phyloP scores from a whole-genome alignment of 257 asterid genomes.

The Linaria vulgaris region DNA sequence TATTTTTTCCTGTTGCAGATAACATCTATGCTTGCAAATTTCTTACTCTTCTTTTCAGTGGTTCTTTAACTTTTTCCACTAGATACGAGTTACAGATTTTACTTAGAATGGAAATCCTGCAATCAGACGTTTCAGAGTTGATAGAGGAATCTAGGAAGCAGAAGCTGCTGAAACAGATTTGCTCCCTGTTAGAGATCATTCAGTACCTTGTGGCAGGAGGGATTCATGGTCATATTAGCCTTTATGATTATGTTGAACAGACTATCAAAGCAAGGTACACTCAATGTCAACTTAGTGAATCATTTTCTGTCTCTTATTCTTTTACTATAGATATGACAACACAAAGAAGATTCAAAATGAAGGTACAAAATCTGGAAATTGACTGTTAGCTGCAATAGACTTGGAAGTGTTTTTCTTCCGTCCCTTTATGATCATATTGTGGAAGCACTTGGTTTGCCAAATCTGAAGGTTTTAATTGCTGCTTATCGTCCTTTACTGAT shows the following conservation, averaged over 20 bases:
- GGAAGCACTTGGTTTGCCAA: too few relatives aligned
- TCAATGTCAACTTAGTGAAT: constrained; percentile 1
- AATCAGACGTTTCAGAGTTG: constrained; percentile 40
- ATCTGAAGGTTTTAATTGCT: too few relatives aligned
- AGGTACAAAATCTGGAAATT: too few relatives aligned
- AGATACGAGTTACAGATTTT: constrained; percentile 93
- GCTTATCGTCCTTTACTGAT: too few relatives aligned
- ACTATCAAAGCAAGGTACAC: constrained; percentile 76
- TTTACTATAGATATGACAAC: too few relatives aligned
- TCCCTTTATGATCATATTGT: too few relatives aligned
- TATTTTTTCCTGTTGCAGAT: constrained; percentile 6
- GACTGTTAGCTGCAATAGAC: too few relatives aligned
- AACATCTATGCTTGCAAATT: not conserved
- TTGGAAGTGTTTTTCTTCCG: too few relatives aligned
- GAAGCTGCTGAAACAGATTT: constrained; percentile 77
- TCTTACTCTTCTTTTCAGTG: constrained; percentile 1
- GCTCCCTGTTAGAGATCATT: constrained; percentile 80
- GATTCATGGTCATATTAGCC: constrained; percentile 71
- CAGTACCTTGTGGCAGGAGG: constrained; percentile 94
- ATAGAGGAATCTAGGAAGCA: constrained; percentile 59
- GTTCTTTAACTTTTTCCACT: constrained; percentile 48
- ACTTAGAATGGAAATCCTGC: constrained; percentile 89
- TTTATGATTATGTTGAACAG: constrained; percentile 77
- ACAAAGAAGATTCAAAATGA: too few relatives aligned
- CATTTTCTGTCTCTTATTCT: not conserved